Evolutionary conservation across 805 yeast species (phyloP), one percentile per base, ranked within the genome.

Genomic region (Candida verbasci): DNA sequence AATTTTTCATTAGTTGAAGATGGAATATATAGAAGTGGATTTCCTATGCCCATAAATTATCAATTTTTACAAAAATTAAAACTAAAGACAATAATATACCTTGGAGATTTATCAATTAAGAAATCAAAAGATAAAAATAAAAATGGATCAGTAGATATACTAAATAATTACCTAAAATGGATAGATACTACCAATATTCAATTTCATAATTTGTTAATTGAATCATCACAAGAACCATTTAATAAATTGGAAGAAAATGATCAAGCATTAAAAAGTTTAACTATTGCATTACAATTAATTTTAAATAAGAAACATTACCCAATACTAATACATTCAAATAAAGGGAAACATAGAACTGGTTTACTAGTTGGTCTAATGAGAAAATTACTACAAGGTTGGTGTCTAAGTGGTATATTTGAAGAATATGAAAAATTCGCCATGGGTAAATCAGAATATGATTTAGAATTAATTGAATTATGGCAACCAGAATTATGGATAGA

Each of bases 321-420:
- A 1, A 78, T 91, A 9, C 66, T 91, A 39, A 75, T 91, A 9
- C 97, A 93, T 56, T 87, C 96, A 3, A 87, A 93, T 58, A 91
- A 91, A 63, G 98, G 98, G n/a, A 93, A 93, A 57, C 98, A 91
- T 56, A 62, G 98, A 29, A 89, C 87, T 2, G 97, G 97, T 0
- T 89, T 93, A 1, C 67, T 89, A 28, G 94, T 89, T n/a, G 98
- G 96, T 0, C 70, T 87, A 21, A 80, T 91, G 72, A 65, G 98
- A 33, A 87, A 86, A 53, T 56, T 83, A 35, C 62, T 88, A 31
- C 96, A 88, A 58, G 94, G 94, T 1, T 91, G 98, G 98, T 79
- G 93, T 40, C 70, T 86, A 49, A 81, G 95, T 35, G 95, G 96
- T 2, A 82, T 87, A 5, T 93, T 87, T 58, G 96, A 88, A 55